These are phyloP conservation scores for Claviceps lovelessii DNA, from an alignment of 2,329 filamentous ascomycete genomes.

Conservation along the genomic window DNA sequence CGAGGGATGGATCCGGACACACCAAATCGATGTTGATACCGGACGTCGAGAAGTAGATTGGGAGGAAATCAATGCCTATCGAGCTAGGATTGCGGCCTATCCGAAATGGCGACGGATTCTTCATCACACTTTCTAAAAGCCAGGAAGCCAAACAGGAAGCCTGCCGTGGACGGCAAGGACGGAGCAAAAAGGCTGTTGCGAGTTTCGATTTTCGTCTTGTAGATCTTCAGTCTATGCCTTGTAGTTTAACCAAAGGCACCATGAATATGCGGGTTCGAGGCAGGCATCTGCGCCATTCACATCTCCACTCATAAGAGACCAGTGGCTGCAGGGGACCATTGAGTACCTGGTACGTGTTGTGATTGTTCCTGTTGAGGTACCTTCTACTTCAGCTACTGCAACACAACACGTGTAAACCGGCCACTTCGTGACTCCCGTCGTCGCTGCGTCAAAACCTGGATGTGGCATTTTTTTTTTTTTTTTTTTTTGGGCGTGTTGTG, in stretches of 20 bases:
- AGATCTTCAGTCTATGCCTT: neutral
- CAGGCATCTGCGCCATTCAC: neutral
- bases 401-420: too few relatives aligned
- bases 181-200: neutral
- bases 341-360: too few relatives aligned
- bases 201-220: neutral
- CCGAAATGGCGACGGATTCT: constrained; percentile 34
- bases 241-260: neutral
- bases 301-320: neutral
- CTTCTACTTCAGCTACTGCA: too few relatives aligned
- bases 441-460: neutral
- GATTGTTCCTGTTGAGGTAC: too few relatives aligned
- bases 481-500: neutral
- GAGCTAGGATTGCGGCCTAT: constrained; percentile 34
- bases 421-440: neutral
- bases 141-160: too few relatives aligned
- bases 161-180: neutral
- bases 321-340: neutral
- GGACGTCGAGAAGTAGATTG: constrained; percentile 53
- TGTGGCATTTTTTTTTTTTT: neutral
- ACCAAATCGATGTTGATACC: constrained; percentile 53
- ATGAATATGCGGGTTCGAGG: neutral
- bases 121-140: constrained; percentile 23
- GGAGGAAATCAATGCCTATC: constrained; percentile 45
- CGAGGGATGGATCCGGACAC: constrained; percentile 39